A percentile compares a stretch with the other conserved stretches of the same genome.
Conservation (phyloP, 1,139 yeast genomes). For the Suhomyces choctaworum region DNA sequence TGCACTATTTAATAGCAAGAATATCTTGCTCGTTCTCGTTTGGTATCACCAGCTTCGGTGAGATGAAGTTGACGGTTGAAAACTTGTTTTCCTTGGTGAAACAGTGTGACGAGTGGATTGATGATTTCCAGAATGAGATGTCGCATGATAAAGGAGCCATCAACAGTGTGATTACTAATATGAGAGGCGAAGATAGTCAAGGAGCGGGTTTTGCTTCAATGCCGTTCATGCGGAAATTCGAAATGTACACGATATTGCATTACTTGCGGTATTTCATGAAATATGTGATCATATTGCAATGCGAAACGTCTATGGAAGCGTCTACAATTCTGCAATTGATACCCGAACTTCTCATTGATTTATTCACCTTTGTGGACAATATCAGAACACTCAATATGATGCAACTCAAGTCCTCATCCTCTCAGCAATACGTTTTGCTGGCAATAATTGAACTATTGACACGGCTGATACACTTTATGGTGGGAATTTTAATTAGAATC, state of each 20-base stretch:
- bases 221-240: conserved; percentile 23
- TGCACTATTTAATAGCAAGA: conserved; percentile 32
- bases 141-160: conserved; percentile 4
- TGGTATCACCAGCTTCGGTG: conserved; percentile 27
- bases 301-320: conserved; percentile 32
- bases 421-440: conserved; percentile 28
- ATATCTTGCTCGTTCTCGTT: conserved; percentile 26
- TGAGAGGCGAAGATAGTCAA: conserved; percentile 10
- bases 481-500: conserved; percentile 35
- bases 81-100: conserved; percentile 26
- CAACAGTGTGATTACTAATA: conserved; percentile 1
- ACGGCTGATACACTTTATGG: conserved; percentile 35
- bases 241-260: conserved; percentile 29
- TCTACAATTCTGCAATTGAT: conserved; percentile 21
- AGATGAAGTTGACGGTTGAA: conserved; percentile 25
- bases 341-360: conserved; percentile 26
- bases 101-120: conserved; percentile 29
- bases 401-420: conserved; percentile 15
- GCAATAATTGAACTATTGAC: conserved; percentile 36
- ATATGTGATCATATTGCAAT: conserved; percentile 36
- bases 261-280: conserved; percentile 34
- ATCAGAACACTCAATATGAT: conserved; percentile 9
- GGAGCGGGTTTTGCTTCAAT: conserved; percentile 21
- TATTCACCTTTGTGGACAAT: conserved; percentile 20
- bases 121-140: conserved; percentile 2